Base-by-base conservation (phyloP, 2,329 filamentous ascomycete species). In the Pseudogymnoascus sp. region DNA sequence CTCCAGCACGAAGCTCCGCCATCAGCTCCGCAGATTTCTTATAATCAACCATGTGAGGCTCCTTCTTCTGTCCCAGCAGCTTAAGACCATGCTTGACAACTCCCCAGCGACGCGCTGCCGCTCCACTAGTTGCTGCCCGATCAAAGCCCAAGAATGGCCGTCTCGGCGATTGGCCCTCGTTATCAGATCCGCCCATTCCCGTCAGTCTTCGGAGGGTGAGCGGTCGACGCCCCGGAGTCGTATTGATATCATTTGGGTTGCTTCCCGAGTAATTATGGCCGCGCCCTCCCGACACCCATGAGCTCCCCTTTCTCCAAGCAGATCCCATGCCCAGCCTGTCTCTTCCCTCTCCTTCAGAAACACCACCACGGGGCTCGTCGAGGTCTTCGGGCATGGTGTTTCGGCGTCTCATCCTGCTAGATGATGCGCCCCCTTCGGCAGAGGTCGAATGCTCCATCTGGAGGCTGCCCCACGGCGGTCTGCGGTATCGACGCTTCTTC, bases 11-110 rank as follows among this genome's bases (percentile, higher is more conserved):
- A 37, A 99, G 79, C 74, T 99, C 94, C 1, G 94, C 94, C 84
- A 99, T 93, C 54, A 99, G 80, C 73, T 99, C 94, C 1, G 94
- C 92, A 8, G 93, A 97, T 73, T 97, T 99, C 70, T 89, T 87
- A 71, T 94, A 92, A 73, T 99, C 94, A 64, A 97, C 88, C 47
- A 89, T 88, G 61, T 82, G 81, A 64, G 97, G 91, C 60, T 90
- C 88, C 73, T 90, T 96, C 73, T 88, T 90, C 68, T 89, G 85
- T 65, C 90, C 85, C 63, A 96, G 79, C 62, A 87, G 76, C 71
- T 90, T 92, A 57, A 97, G 76, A 0, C 92, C 92, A 66, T 90
- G 90, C 76, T 97, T 97, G 70, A 99, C 84, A 71, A 95, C 90
- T 65, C 87, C 87, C 94, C 94, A 99, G 77, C 90, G 91, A 36